Conservation (phyloP, 2,329 filamentous ascomycete genomes). For the Orbilia oligospora region DNA sequence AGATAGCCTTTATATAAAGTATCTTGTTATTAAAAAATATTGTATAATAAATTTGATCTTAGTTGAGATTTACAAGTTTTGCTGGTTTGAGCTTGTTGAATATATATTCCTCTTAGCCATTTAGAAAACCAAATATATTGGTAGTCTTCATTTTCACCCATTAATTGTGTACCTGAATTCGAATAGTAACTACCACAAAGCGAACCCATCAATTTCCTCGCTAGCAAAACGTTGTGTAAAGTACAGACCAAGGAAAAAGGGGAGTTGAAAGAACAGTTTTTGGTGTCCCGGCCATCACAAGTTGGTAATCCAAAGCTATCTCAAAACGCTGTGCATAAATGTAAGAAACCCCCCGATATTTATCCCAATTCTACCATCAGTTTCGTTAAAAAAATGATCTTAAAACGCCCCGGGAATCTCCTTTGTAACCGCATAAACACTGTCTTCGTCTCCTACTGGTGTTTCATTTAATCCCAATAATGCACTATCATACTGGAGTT, state of each 20-base stretch:
- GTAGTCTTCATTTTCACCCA: not conserved
- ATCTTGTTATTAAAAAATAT: not conserved
- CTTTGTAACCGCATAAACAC: conserved; percentile 51
- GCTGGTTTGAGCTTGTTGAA: conserved; percentile 9
- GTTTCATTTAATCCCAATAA: not conserved
- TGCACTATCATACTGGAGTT: conserved; percentile 8
- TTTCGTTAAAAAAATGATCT: not conserved
- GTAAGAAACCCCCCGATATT: not conserved
- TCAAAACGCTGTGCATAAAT: not conserved
- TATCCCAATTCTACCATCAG: not conserved
- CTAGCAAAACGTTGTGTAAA: conserved; percentile 10
- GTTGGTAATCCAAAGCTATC: not conserved
- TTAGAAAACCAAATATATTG: not conserved
- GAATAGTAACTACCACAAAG: conserved; percentile 17
- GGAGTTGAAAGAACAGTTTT: not conserved
- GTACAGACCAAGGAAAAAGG: conserved; percentile 3
- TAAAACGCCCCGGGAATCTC: conserved; percentile 43
- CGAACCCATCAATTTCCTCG: conserved; percentile 8
- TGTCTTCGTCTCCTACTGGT: conserved; percentile 35
- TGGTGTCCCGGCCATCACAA: not conserved
- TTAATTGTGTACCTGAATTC: not conserved
- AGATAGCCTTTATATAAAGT: not conserved
- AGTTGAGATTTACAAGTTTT: conserved; percentile 1
- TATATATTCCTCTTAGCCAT: not conserved
- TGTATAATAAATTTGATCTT: not conserved